Conservation (phyloP, 805 yeast genomes). For the Brettanomyces custersianus region DNA sequence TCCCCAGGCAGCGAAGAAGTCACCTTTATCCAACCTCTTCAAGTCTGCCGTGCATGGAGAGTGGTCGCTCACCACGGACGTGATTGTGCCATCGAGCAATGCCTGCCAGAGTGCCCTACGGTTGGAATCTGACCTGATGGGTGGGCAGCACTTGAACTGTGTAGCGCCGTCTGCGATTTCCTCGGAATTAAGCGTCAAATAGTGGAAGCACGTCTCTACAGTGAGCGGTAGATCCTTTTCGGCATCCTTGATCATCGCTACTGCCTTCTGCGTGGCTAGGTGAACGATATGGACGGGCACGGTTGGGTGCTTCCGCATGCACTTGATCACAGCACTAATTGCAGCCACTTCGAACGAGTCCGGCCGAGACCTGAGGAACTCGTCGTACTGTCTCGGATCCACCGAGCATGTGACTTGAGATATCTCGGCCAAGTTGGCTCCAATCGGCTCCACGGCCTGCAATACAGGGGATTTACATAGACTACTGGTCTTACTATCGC, state of each 20-base stretch:
- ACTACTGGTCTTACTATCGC: conserved; percentile 4
- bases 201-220: conserved; percentile 94
- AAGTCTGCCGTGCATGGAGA: conserved; percentile 93
- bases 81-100: conserved; percentile 50
- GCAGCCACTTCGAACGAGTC: conserved; percentile 84
- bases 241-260: conserved; percentile 66
- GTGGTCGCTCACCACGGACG: conserved; percentile 90
- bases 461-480: conserved; percentile 38
- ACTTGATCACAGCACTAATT: conserved; percentile 57
- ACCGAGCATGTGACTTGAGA: conserved; percentile 28
- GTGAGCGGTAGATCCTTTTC: conserved; percentile 50
- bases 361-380: conserved; percentile 80
- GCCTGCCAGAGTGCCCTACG: conserved; percentile 74
- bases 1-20: conserved; percentile 92
- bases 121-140: conserved; percentile 72
- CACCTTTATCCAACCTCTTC: conserved; percentile 74
- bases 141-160: conserved; percentile 91
- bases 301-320: conserved; percentile 47
- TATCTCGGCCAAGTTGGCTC: conserved; percentile 13
- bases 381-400: conserved; percentile 57
- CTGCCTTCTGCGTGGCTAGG: conserved; percentile 75
- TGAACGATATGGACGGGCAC: conserved; percentile 85
- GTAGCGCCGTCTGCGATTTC: conserved; percentile 69
- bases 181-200: conserved; percentile 71
- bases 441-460: conserved; percentile 49